These are phyloP conservation scores for Acrodontium crateriforme DNA, from an alignment of 2,329 filamentous ascomycete species.

Conservation along the genomic window DNA sequence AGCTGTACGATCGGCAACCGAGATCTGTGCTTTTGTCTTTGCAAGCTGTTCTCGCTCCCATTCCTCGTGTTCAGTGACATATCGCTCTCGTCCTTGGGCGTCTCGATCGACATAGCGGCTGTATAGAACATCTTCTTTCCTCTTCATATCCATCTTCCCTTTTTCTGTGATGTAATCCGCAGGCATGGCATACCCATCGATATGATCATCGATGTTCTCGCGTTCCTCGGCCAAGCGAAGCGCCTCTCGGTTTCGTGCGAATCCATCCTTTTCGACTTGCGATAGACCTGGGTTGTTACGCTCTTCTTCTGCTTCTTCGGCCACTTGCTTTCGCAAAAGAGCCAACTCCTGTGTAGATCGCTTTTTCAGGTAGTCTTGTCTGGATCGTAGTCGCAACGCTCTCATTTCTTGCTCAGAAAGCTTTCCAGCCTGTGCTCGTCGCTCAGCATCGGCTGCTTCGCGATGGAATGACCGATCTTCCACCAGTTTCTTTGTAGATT, in stretches of 20 bases:
- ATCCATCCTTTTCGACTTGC: conserved; percentile 70
- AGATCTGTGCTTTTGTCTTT: conserved; percentile 78
- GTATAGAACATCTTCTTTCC: conserved; percentile 81
- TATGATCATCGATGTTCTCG: conserved; percentile 75
- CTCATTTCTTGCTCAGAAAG: conserved; percentile 59
- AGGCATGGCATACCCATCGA: conserved; percentile 83
- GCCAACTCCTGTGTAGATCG: conserved; percentile 74
- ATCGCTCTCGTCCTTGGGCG: conserved; percentile 75
- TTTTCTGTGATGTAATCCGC: conserved; percentile 93
- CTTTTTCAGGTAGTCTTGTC: conserved; percentile 90
- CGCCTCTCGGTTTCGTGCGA: conserved; percentile 70
- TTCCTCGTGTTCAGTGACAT: conserved; percentile 85
- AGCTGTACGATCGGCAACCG: conserved; percentile 57
- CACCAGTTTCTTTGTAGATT: conserved; percentile 54
- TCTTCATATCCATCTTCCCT: conserved; percentile 72
- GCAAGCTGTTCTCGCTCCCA: conserved; percentile 86
- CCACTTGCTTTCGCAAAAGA: conserved; percentile 77
- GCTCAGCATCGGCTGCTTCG: conserved; percentile 37
- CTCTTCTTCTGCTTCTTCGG: conserved; percentile 68
- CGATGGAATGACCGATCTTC: conserved; percentile 39
- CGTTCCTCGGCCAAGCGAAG: conserved; percentile 51
- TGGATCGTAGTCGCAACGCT: conserved; percentile 67
- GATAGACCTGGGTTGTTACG: conserved; percentile 61
- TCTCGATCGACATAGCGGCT: conserved; percentile 80
- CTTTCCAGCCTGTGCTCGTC: conserved; percentile 48